Base-by-base conservation (phyloP, 164 flowering plant genomes). In the Stephania japonica region DNA sequence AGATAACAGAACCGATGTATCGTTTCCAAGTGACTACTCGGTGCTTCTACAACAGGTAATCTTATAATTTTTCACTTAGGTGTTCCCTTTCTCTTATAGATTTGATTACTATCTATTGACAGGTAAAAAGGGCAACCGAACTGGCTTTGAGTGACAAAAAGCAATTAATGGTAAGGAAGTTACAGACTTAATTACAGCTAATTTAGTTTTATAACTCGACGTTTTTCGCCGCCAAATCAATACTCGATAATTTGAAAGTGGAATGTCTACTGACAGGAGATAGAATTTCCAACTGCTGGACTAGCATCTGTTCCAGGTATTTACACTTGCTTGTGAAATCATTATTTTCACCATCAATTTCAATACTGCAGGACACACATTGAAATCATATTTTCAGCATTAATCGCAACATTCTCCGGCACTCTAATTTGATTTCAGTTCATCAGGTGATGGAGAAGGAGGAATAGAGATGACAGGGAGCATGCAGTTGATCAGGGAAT, bases 371-470 rank as follows among this genome's bases (percentile, higher is more conserved):
- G 3, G 4, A 32, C 38, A 2, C 38, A 2, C 38, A 2, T 32
- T 42, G 24, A n/a, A 41, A 18, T 18, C 49, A 12, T 27, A 62
- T 72, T 44, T 32, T 27, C 23, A 18, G 10, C 16, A 25, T 32
- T 19, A 42, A 25, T 49, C 16, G 61, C 32, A 41, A 42, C 70
- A 43, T 24, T 25, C 49, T 63, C 50, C 61, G 42, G 42, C 18
- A 38, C 21, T 68, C 61, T 70, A 67, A 75, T 23, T 42, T 4
- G 10, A 67, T 41, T 71, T 27, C 32, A 42, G 67, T 78, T 25
- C 75, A 59, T 80, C 84, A 94, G 98, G 98, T 76, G 98, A 94
- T 84, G 98, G 93, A 72, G 98, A 94, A 84, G 98, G 98, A 68
- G 98, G 96, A 62, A 91, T 81, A 62, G 98, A 94, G 83, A 94